Evolutionary conservation across 768 basidiomycete species (phyloP).

Genomic region (Macrolepiota fuliginosa): DNA sequence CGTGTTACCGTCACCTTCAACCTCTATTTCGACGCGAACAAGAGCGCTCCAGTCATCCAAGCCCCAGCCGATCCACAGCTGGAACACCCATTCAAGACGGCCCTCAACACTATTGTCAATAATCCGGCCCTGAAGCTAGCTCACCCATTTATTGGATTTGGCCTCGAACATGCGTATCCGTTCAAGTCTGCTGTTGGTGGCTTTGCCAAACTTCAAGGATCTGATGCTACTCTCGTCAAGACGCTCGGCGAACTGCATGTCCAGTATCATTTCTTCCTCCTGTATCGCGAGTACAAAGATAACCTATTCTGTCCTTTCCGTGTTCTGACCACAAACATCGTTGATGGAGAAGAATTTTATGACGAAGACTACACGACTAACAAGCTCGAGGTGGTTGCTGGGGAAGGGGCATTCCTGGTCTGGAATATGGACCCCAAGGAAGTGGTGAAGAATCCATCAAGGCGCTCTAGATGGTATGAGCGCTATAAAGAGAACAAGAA

Average conservation of each 20-base stretch:
- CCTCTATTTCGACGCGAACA: too few relatives aligned
- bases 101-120: neutral
- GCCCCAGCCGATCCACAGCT: neutral
- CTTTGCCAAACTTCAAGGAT: slow-evolving; percentile 10
- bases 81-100: slow-evolving; percentile 3
- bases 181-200: neutral
- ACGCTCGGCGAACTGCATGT: slow-evolving; percentile 2
- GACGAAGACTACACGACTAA: neutral
- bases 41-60: neutral
- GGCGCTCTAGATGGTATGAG: neutral
- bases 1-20: too few relatives aligned
- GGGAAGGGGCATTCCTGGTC: neutral
- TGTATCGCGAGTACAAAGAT: slow-evolving; percentile 9
- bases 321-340: neutral
- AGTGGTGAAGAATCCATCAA: neutral
- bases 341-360: neutral
- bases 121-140: slow-evolving; percentile 1
- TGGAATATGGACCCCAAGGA: neutral
- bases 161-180: slow-evolving; percentile 16
- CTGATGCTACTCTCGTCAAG: slow-evolving; percentile 12
- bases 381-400: neutral
- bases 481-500: neutral
- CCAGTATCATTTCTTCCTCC: neutral
- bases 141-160: slow-evolving; percentile 17
- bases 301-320: neutral